Base-by-base conservation (phyloP, 2,329 filamentous ascomycete genomes). In the Pseudocercospora macadamiae region DNA sequence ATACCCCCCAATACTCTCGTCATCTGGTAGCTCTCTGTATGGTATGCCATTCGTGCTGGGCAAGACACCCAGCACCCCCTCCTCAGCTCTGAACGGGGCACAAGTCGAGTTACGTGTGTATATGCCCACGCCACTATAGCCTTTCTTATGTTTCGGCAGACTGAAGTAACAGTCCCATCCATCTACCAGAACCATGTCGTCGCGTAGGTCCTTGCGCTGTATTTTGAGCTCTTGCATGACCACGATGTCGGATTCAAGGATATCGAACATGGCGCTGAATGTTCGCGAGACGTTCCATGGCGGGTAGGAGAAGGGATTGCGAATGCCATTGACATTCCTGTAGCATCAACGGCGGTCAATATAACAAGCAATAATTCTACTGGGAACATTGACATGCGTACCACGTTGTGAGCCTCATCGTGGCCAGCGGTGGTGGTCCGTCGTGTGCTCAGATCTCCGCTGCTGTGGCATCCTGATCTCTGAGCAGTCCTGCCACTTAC, bases 111-210 rank as follows among this genome's bases (percentile, higher is more conserved):
- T 95, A n/a, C 91, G 86, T 1, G 93, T 97, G 76, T 97, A 99
- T 32, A 99, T 91, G 3, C 89, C 95, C 1, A 99, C 93, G 1
- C 95, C 95, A 23, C 93, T 96, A 73, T 97, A 99, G 21, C 95
- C 93, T 80, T 97, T 97, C 75, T 97, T 97, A 71, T 96, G 83
- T 72, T 88, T 91, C 0, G 95, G 95, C 21, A 99, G 80, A 72
- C 92, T 97, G 76, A 97, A 97, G 76, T 89, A 96, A 64, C 93
- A 93, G 73, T 99, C 95, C 93, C 93, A 99, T 10, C 95, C 95
- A 0, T 90, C 87, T 0, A 97, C 86, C 30, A 97, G 80, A 8
- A 97, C 93, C 91, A 97, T 97, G 68, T 97, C 95, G 81, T 97
- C 95, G 37, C 82, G 83, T 1, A 99, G 80, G 67, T 97, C 93